Evolutionary conservation across 768 basidiomycete species (phyloP), one percentile per base, ranked within the genome.

Genomic region (Amanita fuliginea): DNA sequence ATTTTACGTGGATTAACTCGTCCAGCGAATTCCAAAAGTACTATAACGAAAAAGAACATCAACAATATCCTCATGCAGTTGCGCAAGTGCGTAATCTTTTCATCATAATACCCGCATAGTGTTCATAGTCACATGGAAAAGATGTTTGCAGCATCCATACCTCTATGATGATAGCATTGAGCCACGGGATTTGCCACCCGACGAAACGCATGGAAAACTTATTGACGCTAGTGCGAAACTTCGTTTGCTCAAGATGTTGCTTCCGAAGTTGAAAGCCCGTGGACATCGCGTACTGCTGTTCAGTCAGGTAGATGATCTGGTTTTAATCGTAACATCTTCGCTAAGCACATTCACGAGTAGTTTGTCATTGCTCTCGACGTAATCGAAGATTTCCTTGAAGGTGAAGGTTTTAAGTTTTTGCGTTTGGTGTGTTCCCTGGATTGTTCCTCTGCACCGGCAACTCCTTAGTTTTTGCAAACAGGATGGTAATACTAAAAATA

Each of bases 81-180:
- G 34, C 75, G 90, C 55, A 92, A 91, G 87, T 88, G 58, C 49
- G 83, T 64, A 24, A 42, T 47, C 13, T 34, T 24, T 10, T 39
- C 30, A 41, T 40, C 32, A 11, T 41, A 26, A 32, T 11, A 42
- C 4, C 21, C 19, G 18, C 40, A 5, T 16, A 45, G 36, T 30
- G 26, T 48, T 19, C 28, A 50, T 7, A 13, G 51, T 46, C 22
- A 45, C 42, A 42, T 35, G 34, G 48, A 2, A n/a, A 46, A 91
- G 88, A 65, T 91, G 88, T 62, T 66, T 92, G 13, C 93, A 95
- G 66, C 93, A 96, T 63, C 92, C 93, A 0, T 95, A 95, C 60
- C 74, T 95, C 43, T 82, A 88, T 48, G 81, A 78, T 10, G 73
- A 78, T 46, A 80, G 81, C 37, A 83, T 97, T 18, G 94, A 96